Evolutionary conservation across 192 early-diverging fungal genomes (phyloP).

Genomic region (Coemansia sp.): DNA sequence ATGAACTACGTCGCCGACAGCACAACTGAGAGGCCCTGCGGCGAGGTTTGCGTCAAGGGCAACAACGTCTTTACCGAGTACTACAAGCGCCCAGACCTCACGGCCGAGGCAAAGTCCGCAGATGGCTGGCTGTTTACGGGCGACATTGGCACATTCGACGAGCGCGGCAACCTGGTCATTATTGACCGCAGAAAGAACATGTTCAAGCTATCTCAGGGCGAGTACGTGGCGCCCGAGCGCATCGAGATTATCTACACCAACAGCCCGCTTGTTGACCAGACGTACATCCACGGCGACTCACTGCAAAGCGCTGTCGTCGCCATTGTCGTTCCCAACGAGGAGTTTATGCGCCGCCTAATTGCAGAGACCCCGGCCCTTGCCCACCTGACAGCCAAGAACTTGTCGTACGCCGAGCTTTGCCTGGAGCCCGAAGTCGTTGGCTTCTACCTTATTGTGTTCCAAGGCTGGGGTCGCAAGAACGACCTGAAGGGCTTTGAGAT

Average conservation of each 20-base stretch:
- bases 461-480: slow-evolving; percentile 55
- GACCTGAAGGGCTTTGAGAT: slow-evolving; percentile 73
- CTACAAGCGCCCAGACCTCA: slow-evolving; percentile 74
- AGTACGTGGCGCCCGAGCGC: slow-evolving; percentile 82
- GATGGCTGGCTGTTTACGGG: slow-evolving; percentile 86
- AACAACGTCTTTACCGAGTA: slow-evolving; percentile 72
- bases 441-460: slow-evolving; percentile 52
- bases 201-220: slow-evolving; percentile 75
- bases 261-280: slow-evolving; percentile 62
- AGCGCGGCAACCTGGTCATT: slow-evolving; percentile 63
- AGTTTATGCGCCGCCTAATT: slow-evolving; percentile 50
- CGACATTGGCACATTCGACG: slow-evolving; percentile 75
- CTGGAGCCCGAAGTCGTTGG: slow-evolving; percentile 53
- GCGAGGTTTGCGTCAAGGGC: slow-evolving; percentile 82
- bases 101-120: slow-evolving; percentile 64
- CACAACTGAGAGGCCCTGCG: slow-evolving; percentile 55
- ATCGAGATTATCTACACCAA: slow-evolving; percentile 67
- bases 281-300: slow-evolving; percentile 77
- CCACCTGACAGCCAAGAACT: slow-evolving; percentile 17
- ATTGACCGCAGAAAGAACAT: slow-evolving; percentile 85
- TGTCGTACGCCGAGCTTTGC: slow-evolving; percentile 59
- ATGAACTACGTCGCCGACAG: slow-evolving; percentile 64
- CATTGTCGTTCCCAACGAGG: slow-evolving; percentile 71
- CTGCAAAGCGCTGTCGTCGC: slow-evolving; percentile 73
- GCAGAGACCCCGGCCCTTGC: slow-evolving; percentile 29